Percentiles rank a stretch among this genome's conserved stretches.
These are phyloP conservation scores for Aureobasidium zeae DNA, from an alignment of 2,329 filamentous ascomycete genomes.

Conservation along the genomic window DNA sequence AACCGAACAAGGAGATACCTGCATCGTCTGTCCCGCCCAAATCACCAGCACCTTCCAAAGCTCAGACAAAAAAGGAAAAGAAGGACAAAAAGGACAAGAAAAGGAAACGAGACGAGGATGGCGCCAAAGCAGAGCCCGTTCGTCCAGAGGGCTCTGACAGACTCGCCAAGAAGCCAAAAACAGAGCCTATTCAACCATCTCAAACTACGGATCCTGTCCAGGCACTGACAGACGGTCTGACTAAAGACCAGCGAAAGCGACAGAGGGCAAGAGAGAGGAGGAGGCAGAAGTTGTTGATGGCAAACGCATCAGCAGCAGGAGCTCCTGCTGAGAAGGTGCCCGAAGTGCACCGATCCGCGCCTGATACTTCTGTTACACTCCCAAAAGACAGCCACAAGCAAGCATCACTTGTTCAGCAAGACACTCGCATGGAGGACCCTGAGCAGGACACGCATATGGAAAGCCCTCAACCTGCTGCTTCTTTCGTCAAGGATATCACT, in stretches of 20 bases:
- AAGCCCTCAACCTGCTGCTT: not conserved
- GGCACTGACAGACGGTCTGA: too few relatives aligned
- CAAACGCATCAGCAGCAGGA: not conserved
- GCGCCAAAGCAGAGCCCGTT: not conserved
- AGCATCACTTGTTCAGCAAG: not conserved
- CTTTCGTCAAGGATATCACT: not conserved
- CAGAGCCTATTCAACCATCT: not conserved
- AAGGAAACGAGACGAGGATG: constrained; percentile 7
- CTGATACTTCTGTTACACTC: not conserved
- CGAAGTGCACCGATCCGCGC: not conserved
- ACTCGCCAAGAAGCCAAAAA: constrained; percentile 1
- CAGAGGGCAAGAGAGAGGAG: too few relatives aligned
- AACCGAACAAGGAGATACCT: too few relatives aligned
- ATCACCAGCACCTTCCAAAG: not conserved
- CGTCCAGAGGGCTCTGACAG: not conserved
- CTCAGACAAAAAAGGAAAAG: constrained; percentile 3
- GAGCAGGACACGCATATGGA: not conserved
- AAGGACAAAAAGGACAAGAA: constrained; percentile 11
- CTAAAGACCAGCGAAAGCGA: too few relatives aligned
- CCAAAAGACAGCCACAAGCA: not conserved
- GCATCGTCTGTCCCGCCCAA: too few relatives aligned
- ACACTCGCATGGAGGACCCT: too few relatives aligned
- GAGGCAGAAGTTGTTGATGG: not conserved
- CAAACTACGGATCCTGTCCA: not conserved
- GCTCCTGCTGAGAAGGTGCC: too few relatives aligned